Base-by-base conservation (phyloP, 306 rosid species). In the Lathyrus tuberosus region DNA sequence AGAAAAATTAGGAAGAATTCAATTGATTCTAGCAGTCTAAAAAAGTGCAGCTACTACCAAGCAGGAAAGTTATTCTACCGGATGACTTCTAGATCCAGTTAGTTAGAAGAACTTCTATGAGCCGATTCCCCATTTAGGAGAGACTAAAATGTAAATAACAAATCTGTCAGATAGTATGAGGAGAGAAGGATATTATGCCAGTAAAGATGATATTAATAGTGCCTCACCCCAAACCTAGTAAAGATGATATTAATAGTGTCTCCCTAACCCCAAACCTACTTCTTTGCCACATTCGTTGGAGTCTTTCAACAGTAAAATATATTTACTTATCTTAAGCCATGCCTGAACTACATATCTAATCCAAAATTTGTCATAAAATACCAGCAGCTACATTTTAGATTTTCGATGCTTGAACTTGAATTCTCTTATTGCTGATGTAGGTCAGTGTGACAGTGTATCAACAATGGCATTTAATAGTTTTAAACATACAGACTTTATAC, bases 391-490 rank as follows among this genome's bases (percentile, higher is more conserved):
- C 41, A 51, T 15, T 46, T 70, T 28, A 62, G 57, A 76, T 18
- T 62, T 62, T 47, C 63, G 53, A 51, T 41, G 44, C 51, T 62
- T 65, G 41, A 37, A 24, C 62, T 24, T 15, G 26, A 54, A 43
- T 71, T 53, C 72, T 44, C 47, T 56, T 9, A 72, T 47, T 57
- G 12, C 18, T 46, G 64, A 57, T 78, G 58, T 30, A 31, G 30
- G 40, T 43, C 18, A 44, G 56, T 70, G 13, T 52, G 28, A 33
- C 18, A 44, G 56, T 70, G 13, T 52, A 20, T 61, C 62, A 76
- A 18, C 66, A 75, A 48, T 40, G 69, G 16, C 40, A 74, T 59
- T 40, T 31, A 78, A 73, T 17, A 49, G 35, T 68, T 51, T 35
- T 22, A 64, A 18, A 65, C 17, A 31, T 4, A 5, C 56, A 43